Evolutionary conservation across 225 moss, liverwort and hornwort species (phyloP).

Genomic region (Sphagnum tenellum): DNA sequence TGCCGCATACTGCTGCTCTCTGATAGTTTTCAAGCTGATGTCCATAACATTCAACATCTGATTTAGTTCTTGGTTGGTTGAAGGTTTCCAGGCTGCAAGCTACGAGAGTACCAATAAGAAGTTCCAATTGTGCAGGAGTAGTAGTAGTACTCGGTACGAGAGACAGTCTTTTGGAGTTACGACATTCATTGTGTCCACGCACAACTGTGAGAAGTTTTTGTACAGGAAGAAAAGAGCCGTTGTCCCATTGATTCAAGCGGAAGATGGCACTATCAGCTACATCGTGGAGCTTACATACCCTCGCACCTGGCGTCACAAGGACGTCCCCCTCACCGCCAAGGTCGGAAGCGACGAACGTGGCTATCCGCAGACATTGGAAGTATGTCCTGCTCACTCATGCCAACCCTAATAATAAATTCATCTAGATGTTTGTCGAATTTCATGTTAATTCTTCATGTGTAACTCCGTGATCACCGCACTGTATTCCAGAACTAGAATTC

Average conservation of each 20-base stretch:
- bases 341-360: conserved; percentile 28
- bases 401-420: too few relatives aligned
- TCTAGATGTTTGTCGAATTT: too few relatives aligned
- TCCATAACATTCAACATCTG: too few relatives aligned
- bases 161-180: conserved; percentile 24
- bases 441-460: too few relatives aligned
- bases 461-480: too few relatives aligned
- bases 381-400: neutral
- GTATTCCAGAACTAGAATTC: too few relatives aligned
- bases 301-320: conserved; percentile 21
- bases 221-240: conserved; percentile 18
- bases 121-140: neutral
- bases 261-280: conserved; percentile 14
- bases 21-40: too few relatives aligned
- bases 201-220: conserved; percentile 11
- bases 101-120: neutral
- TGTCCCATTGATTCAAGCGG: conserved; percentile 13
- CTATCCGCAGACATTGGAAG: conserved; percentile 14
- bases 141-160: conserved; percentile 2
- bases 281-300: conserved; percentile 20
- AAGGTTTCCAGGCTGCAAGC: too few relatives aligned
- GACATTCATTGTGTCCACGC: conserved; percentile 19
- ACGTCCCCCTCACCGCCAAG: conserved; percentile 10
- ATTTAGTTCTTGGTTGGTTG: too few relatives aligned
- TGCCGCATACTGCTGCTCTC: too few relatives aligned